Conservation (phyloP, 768 basidiomycete species). For the Auriculariales sp. region DNA sequence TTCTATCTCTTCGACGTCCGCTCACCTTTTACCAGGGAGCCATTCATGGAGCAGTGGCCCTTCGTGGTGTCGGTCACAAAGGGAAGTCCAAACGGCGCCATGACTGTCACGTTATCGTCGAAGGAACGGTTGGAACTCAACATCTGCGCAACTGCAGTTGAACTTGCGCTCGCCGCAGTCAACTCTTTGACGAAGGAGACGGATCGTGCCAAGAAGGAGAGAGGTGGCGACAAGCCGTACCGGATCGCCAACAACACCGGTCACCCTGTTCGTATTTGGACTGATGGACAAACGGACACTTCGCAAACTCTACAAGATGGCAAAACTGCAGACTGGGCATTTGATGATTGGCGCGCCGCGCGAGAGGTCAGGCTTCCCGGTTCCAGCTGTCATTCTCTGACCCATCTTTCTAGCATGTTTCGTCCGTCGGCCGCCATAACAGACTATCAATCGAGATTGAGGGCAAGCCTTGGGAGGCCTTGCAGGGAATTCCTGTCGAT, state of each 20-base stretch:
- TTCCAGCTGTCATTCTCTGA: not conserved
- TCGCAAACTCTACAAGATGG: slow-evolving; percentile 52
- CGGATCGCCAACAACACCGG: slow-evolving; percentile 85
- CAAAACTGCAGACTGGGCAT: slow-evolving; percentile 82
- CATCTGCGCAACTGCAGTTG: slow-evolving; percentile 78
- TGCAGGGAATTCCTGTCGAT: slow-evolving; percentile 82
- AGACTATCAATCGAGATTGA: slow-evolving; percentile 74
- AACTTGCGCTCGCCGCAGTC: slow-evolving; percentile 60
- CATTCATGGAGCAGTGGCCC: slow-evolving; percentile 87
- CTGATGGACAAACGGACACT: slow-evolving; percentile 46
- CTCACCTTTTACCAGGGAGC: too few relatives aligned
- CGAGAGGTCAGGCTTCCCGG: slow-evolving; percentile 51
- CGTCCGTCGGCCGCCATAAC: slow-evolving; percentile 54
- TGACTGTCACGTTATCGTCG: slow-evolving; percentile 51
- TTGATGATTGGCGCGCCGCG: slow-evolving; percentile 89
- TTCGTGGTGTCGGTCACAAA: slow-evolving; percentile 57
- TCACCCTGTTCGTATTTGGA: slow-evolving; percentile 70
- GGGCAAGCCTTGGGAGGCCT: slow-evolving; percentile 78
- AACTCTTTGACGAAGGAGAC: slow-evolving; percentile 66
- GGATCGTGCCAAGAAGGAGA: slow-evolving; percentile 54
- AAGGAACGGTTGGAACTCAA: slow-evolving; percentile 82
- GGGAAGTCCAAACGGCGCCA: slow-evolving; percentile 32
- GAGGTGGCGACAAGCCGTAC: slow-evolving; percentile 89
- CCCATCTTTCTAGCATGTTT: slow-evolving; percentile 33
- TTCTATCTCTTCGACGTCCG: too few relatives aligned